phyloP scores from a whole-genome alignment of 192 early-diverging fungal species.

The Coemansia furcata region DNA sequence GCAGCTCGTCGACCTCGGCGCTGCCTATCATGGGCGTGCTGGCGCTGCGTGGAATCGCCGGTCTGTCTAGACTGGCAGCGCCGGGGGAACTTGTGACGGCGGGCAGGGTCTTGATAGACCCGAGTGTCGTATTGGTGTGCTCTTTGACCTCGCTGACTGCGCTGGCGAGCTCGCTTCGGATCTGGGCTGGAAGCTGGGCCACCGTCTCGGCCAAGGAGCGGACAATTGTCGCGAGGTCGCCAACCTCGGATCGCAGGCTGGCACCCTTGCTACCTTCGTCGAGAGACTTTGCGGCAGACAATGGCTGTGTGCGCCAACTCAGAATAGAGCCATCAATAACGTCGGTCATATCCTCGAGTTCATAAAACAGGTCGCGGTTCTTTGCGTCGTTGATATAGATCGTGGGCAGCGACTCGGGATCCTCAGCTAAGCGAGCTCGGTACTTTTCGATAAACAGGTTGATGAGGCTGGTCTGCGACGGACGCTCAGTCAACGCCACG shows the following conservation, averaged over 20 bases:
- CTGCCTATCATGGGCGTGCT: constrained; percentile 18
- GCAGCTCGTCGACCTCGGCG: constrained; percentile 8
- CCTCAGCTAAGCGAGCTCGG: constrained; percentile 58
- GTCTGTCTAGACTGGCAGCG: neutral
- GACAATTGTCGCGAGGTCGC: constrained; percentile 5
- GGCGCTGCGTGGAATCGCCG: constrained; percentile 23
- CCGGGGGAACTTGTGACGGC: neutral
- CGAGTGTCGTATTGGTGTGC: neutral
- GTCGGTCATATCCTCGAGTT: constrained; percentile 63
- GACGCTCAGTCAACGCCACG: constrained; percentile 52
- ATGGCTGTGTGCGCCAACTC: constrained; percentile 28
- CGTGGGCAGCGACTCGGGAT: constrained; percentile 58
- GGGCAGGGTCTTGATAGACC: neutral
- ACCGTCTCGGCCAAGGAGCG: constrained; percentile 51
- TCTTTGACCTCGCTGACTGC: constrained; percentile 12
- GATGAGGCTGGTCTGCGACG: constrained; percentile 58
- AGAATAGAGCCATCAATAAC: constrained; percentile 58
- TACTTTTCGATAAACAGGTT: constrained; percentile 78
- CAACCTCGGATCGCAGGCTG: neutral
- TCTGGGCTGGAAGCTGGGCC: constrained; percentile 54
- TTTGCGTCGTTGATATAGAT: constrained; percentile 66
- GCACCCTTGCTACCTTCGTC: neutral
- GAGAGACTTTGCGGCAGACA: neutral
- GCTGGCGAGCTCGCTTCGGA: constrained; percentile 46
- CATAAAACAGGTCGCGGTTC: constrained; percentile 56